A percentile compares a stretch with the other conserved stretches of the same genome.
Evolutionary conservation across 257 asterid genomes (phyloP).

Genomic region (Handroanthus guayacan): DNA sequence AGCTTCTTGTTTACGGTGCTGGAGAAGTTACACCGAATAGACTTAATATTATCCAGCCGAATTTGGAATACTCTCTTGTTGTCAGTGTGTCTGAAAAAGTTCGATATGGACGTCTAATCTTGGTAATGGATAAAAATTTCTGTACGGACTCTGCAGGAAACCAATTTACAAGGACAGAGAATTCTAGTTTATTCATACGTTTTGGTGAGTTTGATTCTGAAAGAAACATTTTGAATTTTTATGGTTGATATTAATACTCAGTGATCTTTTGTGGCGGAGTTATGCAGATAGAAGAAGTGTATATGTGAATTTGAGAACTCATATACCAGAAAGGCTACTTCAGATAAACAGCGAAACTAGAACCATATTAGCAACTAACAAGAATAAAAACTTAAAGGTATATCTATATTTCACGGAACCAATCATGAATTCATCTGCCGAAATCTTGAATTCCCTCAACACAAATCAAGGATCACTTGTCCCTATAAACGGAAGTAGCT

Average conservation of each 20-base stretch:
- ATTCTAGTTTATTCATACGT: slow-evolving; percentile 74
- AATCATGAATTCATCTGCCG: slow-evolving; percentile 75
- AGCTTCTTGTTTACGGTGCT: slow-evolving; percentile 91
- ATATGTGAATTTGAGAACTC: slow-evolving; percentile 72
- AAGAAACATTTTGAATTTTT: neutral
- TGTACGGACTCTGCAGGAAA: slow-evolving; percentile 91
- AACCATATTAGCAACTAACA: slow-evolving; percentile 79
- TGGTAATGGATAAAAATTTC: slow-evolving; percentile 75
- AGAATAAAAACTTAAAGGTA: slow-evolving; percentile 61
- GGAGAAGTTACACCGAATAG: slow-evolving; percentile 77
- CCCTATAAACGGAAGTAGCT: slow-evolving; percentile 65
- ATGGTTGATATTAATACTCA: neutral
- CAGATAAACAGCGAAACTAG: slow-evolving; percentile 68
- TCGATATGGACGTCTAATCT: slow-evolving; percentile 68
- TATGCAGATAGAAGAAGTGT: slow-evolving; percentile 80
- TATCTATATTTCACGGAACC: slow-evolving; percentile 85
- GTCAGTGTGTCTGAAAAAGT: slow-evolving; percentile 64
- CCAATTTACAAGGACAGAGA: slow-evolving; percentile 65
- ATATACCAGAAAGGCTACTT: slow-evolving; percentile 76
- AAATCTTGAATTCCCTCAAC: slow-evolving; percentile 68
- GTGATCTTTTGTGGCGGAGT: slow-evolving; percentile 29
- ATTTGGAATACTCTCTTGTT: slow-evolving; percentile 63
- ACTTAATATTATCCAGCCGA: slow-evolving; percentile 57
- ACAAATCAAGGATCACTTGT: slow-evolving; percentile 69
- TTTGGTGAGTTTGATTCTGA: slow-evolving; percentile 62